Evolutionary conservation across 208 protist genomes (phyloP).

Genomic region (Sergeia podlipaevii): DNA sequence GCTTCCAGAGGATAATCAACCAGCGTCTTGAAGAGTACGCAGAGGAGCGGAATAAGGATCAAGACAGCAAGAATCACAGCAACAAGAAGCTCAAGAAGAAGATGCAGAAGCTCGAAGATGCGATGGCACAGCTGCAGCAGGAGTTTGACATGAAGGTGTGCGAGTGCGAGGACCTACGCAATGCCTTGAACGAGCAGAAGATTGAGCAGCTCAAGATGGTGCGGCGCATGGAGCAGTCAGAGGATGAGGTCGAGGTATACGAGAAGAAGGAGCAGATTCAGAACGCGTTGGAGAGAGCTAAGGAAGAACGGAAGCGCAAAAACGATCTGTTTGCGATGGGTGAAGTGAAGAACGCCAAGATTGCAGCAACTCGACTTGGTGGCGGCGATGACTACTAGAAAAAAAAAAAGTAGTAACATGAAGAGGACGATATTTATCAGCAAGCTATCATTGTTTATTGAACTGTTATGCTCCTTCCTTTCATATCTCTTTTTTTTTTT

Average conservation of each 20-base stretch:
- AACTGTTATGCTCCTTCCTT: too few relatives aligned
- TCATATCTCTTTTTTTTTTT: neutral
- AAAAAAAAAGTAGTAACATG: constrained; percentile 2
- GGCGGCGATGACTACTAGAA: constrained; percentile 12
- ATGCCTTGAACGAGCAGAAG: constrained; percentile 73
- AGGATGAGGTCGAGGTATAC: constrained; percentile 52
- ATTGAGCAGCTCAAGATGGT: constrained; percentile 58
- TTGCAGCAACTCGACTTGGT: constrained; percentile 10
- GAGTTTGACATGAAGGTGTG: constrained; percentile 80
- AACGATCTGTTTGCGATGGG: constrained; percentile 71
- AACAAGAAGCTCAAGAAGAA: constrained; percentile 74
- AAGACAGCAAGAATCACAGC: constrained; percentile 30
- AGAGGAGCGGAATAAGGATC: constrained; percentile 38
- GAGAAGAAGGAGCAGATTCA: constrained; percentile 76
- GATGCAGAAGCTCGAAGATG: constrained; percentile 67
- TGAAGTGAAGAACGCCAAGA: constrained; percentile 66
- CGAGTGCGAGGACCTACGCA: constrained; percentile 81
- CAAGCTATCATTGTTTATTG: too few relatives aligned
- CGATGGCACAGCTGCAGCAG: constrained; percentile 37
- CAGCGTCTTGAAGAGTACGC: constrained; percentile 67
- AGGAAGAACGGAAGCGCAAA: constrained; percentile 64
- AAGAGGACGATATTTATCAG: too few relatives aligned
- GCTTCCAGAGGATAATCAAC: constrained; percentile 72
- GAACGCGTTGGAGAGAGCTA: constrained; percentile 61
- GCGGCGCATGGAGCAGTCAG: constrained; percentile 40